Percentiles rank a stretch among this genome's conserved stretches.
Conservation (phyloP, 2,329 filamentous ascomycete genomes). For the Ceratocystis variospora region DNA sequence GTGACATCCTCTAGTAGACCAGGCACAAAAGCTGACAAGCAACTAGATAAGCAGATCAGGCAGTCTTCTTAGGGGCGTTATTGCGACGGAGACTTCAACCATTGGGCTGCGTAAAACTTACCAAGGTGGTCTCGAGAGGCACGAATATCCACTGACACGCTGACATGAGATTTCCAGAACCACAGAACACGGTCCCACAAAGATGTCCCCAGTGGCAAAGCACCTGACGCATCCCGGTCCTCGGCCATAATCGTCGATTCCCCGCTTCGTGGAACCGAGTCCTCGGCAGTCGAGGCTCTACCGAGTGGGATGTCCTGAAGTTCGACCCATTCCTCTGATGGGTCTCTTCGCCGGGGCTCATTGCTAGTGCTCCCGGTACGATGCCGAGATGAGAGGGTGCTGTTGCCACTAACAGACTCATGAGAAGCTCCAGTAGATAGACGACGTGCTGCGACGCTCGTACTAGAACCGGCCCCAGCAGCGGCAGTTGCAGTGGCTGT, state of each 20-base stretch:
- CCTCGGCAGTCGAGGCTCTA: not conserved
- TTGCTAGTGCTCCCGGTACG: not conserved
- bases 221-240: not conserved
- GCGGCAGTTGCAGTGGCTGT: not conserved
- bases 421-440: not conserved
- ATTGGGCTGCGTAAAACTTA: constrained; percentile 2
- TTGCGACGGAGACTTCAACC: not conserved
- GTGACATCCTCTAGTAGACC: not conserved
- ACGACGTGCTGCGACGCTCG: not conserved
- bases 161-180: constrained; percentile 15
- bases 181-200: not conserved
- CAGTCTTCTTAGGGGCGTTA: too few species aligned
- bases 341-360: not conserved
- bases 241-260: not conserved
- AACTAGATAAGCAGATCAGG: not conserved
- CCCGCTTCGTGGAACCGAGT: not conserved
- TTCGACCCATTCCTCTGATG: constrained; percentile 14
- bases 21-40: not conserved
- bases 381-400: not conserved
- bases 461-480: not conserved
- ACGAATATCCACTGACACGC: constrained; percentile 15
- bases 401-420: not conserved
- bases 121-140: constrained; percentile 17
- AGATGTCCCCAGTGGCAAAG: not conserved
- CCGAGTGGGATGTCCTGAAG: constrained; percentile 8